These are phyloP conservation scores for Coriaria nepalensis DNA, from an alignment of 306 rosid genomes.

Conservation along the genomic window DNA sequence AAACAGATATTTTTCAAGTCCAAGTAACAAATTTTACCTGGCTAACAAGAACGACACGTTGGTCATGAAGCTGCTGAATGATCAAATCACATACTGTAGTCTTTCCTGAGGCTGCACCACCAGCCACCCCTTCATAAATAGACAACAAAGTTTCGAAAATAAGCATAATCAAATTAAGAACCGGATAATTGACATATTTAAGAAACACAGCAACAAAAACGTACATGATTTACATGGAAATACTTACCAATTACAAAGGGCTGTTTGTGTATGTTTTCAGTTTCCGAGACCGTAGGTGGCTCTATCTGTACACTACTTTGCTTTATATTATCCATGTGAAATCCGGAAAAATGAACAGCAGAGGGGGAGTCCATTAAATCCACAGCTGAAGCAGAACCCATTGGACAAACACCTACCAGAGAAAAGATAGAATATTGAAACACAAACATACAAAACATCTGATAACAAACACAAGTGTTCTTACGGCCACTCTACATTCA, in stretches of 20 bases:
- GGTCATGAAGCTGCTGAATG: constrained; percentile 89
- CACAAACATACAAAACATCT: not conserved
- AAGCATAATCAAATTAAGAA: no score
- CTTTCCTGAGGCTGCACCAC: constrained; percentile 88
- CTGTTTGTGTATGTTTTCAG: constrained; percentile 43
- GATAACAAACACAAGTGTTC: not conserved
- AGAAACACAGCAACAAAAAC: no score
- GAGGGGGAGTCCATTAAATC: constrained; percentile 85
- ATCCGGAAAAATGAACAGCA: constrained; percentile 90
- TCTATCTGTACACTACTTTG: constrained; percentile 33
- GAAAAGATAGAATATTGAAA: constrained; percentile 3
- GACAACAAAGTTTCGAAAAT: no score
- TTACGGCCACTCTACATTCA: not conserved
- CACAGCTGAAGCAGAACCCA: constrained; percentile 59
- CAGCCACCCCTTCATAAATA: constrained; percentile 52
- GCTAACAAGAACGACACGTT: constrained; percentile 76
- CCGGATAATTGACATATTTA: no score
- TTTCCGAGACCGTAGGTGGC: constrained; percentile 41
- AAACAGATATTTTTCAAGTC: not conserved
- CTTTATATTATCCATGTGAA: constrained; percentile 54
- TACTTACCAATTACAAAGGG: constrained; percentile 84
- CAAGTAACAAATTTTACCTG: constrained; percentile 31
- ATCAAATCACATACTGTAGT: constrained; percentile 84
- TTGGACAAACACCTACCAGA: constrained; percentile 24
- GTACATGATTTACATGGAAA: not conserved